Conservation (phyloP, 208 protist species). For the Kentomonas sorsogonicus region DNA sequence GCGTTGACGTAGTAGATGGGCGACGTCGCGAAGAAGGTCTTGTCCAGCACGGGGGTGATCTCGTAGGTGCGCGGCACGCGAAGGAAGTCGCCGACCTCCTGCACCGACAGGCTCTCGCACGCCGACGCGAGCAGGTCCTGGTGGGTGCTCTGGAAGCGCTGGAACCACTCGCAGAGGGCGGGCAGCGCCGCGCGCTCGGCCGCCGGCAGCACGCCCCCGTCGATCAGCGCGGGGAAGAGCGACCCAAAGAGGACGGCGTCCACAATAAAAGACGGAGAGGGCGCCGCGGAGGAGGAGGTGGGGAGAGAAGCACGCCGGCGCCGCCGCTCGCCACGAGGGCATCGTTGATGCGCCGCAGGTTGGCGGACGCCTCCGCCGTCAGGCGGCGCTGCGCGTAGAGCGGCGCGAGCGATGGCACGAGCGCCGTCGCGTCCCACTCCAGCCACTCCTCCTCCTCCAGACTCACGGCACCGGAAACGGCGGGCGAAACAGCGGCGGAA, state of each 20-base stretch:
- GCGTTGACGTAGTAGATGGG: conserved; percentile 93
- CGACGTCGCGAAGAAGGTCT: conserved; percentile 85
- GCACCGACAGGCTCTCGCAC: conserved; percentile 63
- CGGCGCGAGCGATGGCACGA: conserved; percentile 48
- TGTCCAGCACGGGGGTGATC: conserved; percentile 53
- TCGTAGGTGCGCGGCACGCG: conserved; percentile 63
- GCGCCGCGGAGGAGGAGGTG: conserved; percentile 2
- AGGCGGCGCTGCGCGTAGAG: conserved; percentile 70
- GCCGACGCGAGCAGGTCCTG: conserved; percentile 55
- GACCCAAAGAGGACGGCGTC: conserved; percentile 65
- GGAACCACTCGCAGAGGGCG: conserved; percentile 68
- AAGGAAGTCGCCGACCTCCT: conserved; percentile 79
- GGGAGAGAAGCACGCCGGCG: conserved; percentile 14
- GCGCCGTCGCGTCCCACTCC: conserved; percentile 73
- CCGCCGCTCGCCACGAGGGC: conserved; percentile 35
- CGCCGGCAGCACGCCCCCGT: conserved; percentile 57
- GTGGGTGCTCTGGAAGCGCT: conserved; percentile 38
- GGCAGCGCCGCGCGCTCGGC: conserved; percentile 40
- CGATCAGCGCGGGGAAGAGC: conserved; percentile 76
- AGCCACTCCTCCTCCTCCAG: conserved; percentile 77
- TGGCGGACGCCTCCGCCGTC: conserved; percentile 36
- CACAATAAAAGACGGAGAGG: conserved; percentile 52
- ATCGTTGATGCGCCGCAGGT: conserved; percentile 53
- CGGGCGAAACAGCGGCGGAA: not conserved
- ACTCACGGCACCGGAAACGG: conserved; percentile 9